Base-by-base conservation (phyloP, 345 rosid genomes). In the Acer campestre region DNA sequence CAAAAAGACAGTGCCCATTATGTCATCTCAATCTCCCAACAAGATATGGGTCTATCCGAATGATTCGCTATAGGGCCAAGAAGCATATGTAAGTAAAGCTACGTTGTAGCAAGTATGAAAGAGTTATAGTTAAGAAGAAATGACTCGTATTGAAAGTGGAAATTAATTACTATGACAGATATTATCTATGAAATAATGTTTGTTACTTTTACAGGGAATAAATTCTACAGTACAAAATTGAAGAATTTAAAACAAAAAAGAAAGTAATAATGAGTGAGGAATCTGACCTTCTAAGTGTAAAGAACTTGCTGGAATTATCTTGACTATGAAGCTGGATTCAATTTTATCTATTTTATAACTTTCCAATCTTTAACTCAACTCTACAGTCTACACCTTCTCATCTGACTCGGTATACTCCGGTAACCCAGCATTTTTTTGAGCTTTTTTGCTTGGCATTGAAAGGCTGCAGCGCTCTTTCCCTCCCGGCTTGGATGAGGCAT, bases 401-500 rank as follows among this genome's bases (percentile, higher is more conserved):
- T 83, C 94, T 53, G 80, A 73, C 8, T 87, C 91, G 0, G 80
- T 75, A 61, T 93, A 73, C 76, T 94, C 94, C 16, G 87, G 74
- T 58, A 84, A 74, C 48, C 70, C 81, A 12, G 80, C 83, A 25
- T 82, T 85, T 84, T 94, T 94, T 73, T 85, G 93, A 25, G 86
- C n/a, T 79, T 83, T 90, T 69, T 75, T 85, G 72, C 77, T 83
- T 20, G 89, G 89, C 74, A 84, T 79, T 1, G 92, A 84, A 79
- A 78, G 86, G 76, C 88, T 84, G 10, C 93, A 84, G 0, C 95
- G 95, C 76, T 94, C 98, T 73, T 94, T 97, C 17, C 98, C 99
- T 4, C 99, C 98, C 0, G 99, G 98, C 79, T 89, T 97, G 12
- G 98, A 87, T 18, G 99, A 94, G 80, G 96, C 98, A n/a, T 94